Percentiles rank a stretch among this genome's conserved stretches.
Evolutionary conservation across 139 green algal genomes (phyloP).

Genomic region (Volvox reticuliferus): DNA sequence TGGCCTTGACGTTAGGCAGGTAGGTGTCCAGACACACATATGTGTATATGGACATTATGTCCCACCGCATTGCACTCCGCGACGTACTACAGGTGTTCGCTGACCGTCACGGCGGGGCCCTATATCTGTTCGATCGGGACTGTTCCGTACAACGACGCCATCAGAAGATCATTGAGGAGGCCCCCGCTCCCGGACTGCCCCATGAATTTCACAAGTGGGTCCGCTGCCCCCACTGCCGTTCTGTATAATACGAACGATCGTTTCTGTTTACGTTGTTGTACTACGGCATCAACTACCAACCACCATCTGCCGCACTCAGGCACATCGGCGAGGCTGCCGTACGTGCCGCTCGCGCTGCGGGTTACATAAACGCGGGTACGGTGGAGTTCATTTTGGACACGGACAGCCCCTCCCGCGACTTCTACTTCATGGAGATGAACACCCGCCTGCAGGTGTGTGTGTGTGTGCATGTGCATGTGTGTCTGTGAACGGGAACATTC

Average conservation of each 20-base stretch:
- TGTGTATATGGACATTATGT: too few species aligned
- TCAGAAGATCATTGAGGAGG: slow-evolving; percentile 90
- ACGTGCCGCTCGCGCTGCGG: slow-evolving; percentile 87
- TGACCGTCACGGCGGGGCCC: slow-evolving; percentile 76
- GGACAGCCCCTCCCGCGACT: slow-evolving; percentile 59
- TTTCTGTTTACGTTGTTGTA: too few species aligned
- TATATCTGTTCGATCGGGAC: slow-evolving; percentile 90
- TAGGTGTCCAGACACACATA: too few species aligned
- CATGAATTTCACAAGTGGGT: slow-evolving; percentile 62
- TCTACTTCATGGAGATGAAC: slow-evolving; percentile 99
- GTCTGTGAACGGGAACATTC: background rate
- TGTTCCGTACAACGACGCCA: slow-evolving; percentile 89
- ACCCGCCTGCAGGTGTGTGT: slow-evolving; percentile 88
- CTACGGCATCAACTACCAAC: too few species aligned
- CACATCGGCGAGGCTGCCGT: slow-evolving; percentile 85
- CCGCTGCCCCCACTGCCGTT: too few species aligned
- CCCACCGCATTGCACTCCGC: too few species aligned
- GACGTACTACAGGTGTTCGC: slow-evolving; percentile 86
- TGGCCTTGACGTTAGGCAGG: too few species aligned
- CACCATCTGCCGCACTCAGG: background rate
- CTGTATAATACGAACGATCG: too few species aligned
- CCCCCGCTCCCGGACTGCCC: slow-evolving; percentile 74
- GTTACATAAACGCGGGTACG: slow-evolving; percentile 90
- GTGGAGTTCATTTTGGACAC: slow-evolving; percentile 97
- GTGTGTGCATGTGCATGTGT: background rate